Evolutionary conservation across 177 flowering plant species (phyloP), one percentile per base, ranked within the genome.

Genomic region (Tripterygium wilfordii): DNA sequence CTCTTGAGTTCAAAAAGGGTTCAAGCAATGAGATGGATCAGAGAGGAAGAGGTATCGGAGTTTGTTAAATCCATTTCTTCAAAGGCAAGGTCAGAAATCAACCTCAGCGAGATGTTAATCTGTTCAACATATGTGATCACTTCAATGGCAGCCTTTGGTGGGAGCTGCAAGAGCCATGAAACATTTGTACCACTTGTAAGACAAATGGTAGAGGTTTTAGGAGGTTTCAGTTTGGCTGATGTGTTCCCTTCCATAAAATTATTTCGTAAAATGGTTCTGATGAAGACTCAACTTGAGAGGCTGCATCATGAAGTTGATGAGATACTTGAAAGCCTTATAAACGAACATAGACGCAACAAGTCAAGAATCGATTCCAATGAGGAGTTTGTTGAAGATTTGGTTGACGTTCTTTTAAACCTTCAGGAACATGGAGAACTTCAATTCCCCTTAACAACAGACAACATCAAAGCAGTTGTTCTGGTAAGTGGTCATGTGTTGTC

Each of bases 1-100:
- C 53, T 65, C 2, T 19, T 60, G 3, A 60, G 57, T n/a, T n/a
- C n/a, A 8, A 64, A 54, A n/a, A 28, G 47, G 1, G 60, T 64
- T 9, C 46, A 45, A 22, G 53, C 25, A 1, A 54, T 64, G 20
- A 13, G 48, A 10, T 8, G 29, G 3, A 36, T 59, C 0, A 59
- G 56, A 31, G 60, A 64, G 33, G 52, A 53, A 7, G 56, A 54
- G 55, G 52, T 54, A 3, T 32, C 36, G 0, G 32, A 40, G 21
- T 24, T 47, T 5, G 25, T 57, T 10, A 19, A 31, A 22, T 12
- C 15, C 3, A 31, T 63, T 19, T 28, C 30, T 0, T 13, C 18
- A 1, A 1, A 8, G 3, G 40, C 35, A 2, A 31, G 48, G 10
- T 21, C 23, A 1, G 19, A 45, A 0, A 15, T 63, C 22, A 53